phyloP scores from a whole-genome alignment of 2,329 filamentous ascomycete species.

The Teratosphaeria pseudoeucalypti region DNA sequence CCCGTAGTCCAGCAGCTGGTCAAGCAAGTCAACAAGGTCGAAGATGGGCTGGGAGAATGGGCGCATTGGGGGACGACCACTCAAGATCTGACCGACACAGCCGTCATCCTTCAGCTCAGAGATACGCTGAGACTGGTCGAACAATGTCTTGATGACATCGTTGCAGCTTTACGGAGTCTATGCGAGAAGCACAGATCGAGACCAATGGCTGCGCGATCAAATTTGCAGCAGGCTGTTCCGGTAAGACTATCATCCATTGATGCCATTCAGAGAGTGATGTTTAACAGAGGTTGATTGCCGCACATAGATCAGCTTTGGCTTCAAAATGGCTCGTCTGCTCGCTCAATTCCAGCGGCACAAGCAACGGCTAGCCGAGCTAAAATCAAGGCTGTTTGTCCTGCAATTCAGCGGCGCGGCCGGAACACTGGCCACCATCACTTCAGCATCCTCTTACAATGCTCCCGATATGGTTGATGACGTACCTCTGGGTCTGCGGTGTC shows the following conservation, averaged over 20 bases:
- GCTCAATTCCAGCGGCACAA: constrained; percentile 20
- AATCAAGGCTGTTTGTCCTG: constrained; percentile 17
- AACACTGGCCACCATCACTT: constrained; percentile 17
- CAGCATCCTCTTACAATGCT: constrained; percentile 6
- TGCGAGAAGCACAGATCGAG: constrained; percentile 16
- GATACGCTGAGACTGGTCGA: constrained; percentile 17
- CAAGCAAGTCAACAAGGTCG: constrained; percentile 13
- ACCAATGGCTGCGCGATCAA: constrained; percentile 21
- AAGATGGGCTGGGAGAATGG: constrained; percentile 20
- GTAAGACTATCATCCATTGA: constrained; percentile 3
- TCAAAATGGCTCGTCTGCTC: constrained; percentile 23
- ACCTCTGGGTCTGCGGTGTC: constrained; percentile 16
- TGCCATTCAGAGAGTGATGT: neutral
- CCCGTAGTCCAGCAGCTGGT: constrained; percentile 21
- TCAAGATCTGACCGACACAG: constrained; percentile 21
- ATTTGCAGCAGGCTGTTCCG: constrained; percentile 24
- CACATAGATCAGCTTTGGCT: constrained; percentile 18
- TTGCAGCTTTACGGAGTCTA: constrained; percentile 7
- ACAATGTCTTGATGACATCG: constrained; percentile 10
- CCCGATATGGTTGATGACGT: constrained; percentile 1
- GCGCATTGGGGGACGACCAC: constrained; percentile 23
- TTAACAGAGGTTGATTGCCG: neutral
- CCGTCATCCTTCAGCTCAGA: constrained; percentile 19
- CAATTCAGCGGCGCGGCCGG: constrained; percentile 25
- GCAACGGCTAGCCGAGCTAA: constrained; percentile 16